Conservation (phyloP, 176 grass and related monocot genomes). For the Tillandsia fasciculata region DNA sequence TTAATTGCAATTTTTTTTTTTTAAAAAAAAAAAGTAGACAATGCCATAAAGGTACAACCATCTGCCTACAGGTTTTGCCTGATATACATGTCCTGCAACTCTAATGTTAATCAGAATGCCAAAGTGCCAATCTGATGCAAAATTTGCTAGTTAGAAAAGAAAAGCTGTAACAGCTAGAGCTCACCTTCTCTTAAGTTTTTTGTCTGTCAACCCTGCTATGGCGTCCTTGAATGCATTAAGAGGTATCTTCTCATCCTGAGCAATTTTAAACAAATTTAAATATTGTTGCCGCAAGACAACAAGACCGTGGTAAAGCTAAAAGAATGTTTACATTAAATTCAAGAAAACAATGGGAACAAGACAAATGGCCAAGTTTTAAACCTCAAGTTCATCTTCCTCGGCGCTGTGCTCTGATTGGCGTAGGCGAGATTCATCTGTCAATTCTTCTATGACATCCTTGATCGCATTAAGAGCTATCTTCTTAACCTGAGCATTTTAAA, state of each 20-base stretch:
- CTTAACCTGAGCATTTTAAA: slow-evolving; percentile 37
- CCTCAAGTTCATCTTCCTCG: slow-evolving; percentile 77
- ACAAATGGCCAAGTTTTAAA: not conserved
- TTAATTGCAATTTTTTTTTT: too few species aligned
- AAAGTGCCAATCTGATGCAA: not conserved
- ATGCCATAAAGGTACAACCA: too few species aligned
- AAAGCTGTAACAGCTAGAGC: not conserved
- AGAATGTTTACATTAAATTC: not conserved
- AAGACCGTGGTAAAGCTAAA: not conserved
- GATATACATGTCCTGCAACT: not conserved
- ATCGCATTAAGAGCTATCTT: slow-evolving; percentile 70
- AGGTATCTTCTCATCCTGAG: slow-evolving; percentile 72
- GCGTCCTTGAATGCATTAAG: slow-evolving; percentile 40
- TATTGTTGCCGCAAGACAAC: too few species aligned
- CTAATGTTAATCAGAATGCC: not conserved
- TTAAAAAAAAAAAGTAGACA: too few species aligned
- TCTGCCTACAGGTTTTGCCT: not conserved
- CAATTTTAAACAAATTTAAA: not conserved
- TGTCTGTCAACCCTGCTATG: slow-evolving; percentile 20
- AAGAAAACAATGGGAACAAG: not conserved
- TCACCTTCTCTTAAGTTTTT: slow-evolving; percentile 27
- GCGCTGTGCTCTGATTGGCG: slow-evolving; percentile 53
- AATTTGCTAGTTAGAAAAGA: not conserved
- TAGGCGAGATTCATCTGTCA: slow-evolving; percentile 53
- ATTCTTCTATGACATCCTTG: slow-evolving; percentile 25